Evolutionary conservation across 2,329 filamentous ascomycete species (phyloP).

Genomic region (Fusarium sp.): DNA sequence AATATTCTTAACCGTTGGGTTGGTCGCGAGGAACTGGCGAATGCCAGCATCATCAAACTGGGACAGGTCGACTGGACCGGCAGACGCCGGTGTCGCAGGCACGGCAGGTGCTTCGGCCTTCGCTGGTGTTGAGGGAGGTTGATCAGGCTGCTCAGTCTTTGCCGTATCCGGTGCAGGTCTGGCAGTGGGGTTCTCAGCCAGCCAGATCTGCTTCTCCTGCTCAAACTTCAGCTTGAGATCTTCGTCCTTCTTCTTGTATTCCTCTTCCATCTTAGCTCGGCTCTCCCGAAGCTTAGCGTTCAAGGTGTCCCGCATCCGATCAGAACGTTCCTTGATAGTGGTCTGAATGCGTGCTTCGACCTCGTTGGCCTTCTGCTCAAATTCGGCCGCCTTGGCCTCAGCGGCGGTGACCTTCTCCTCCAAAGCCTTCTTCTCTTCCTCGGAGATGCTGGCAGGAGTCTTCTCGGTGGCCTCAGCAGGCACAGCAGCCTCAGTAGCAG

Average conservation of each 20-base stretch:
- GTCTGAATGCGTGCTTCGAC: constrained; percentile 74
- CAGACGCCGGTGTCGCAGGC: constrained; percentile 56
- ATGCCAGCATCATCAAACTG: constrained; percentile 70
- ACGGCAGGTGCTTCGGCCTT: constrained; percentile 55
- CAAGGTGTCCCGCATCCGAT: constrained; percentile 78
- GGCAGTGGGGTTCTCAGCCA: constrained; percentile 64
- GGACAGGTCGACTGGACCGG: constrained; percentile 59
- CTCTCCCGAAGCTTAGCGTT: constrained; percentile 81
- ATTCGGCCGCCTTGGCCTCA: constrained; percentile 74
- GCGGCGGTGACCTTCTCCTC: constrained; percentile 74
- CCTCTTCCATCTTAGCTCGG: constrained; percentile 66
- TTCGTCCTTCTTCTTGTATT: constrained; percentile 69
- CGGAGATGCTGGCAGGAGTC: constrained; percentile 57
- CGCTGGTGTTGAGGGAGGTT: constrained; percentile 56
- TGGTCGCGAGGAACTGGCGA: constrained; percentile 70
- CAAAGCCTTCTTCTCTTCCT: constrained; percentile 73
- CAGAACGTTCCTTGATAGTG: constrained; percentile 76
- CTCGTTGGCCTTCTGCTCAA: constrained; percentile 75
- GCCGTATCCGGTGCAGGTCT: constrained; percentile 44
- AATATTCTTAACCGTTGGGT: constrained; percentile 71
- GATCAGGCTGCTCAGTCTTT: constrained; percentile 32
- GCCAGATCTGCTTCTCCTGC: constrained; percentile 75
- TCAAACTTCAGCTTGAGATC: constrained; percentile 71
- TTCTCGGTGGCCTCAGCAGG: constrained; percentile 34
- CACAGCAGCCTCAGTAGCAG: constrained; percentile 30